Base-by-base conservation (phyloP, 306 rosid genomes). In the Inga leiocalycina region DNA sequence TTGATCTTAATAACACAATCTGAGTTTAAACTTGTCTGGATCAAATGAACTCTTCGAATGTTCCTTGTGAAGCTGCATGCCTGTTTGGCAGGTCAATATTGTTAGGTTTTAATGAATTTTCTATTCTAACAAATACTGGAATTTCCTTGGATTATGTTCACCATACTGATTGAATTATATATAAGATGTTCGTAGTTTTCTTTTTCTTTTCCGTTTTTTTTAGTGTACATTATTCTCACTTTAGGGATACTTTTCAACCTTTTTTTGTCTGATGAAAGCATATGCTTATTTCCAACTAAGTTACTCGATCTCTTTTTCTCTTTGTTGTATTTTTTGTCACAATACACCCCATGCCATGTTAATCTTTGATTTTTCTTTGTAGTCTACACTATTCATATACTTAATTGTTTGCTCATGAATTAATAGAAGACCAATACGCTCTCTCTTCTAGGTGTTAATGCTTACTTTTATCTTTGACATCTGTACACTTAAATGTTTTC, bases 401-500 rank as follows among this genome's bases (percentile, higher is more conserved):
- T 35, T 22, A 64, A 61, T 20, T 15, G 27, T 17, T 49, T 78
- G 6, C 17, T n/a, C 30, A 0, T 22, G 48, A 22, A 30, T 32
- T 66, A 24, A 22, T 67, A 44, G 12, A 67, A 62, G 71, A 35
- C 54, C 8, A 49, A 49, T 74, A 7, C 13, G 14, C 41, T 20
- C 9, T 65, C 3, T 45, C 37, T 56, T 20, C 57, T 56, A 39
- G 39, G 27, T 56, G n/a, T 69, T 8, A 3, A 57, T 45, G 71
- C 45, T 79, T 76, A 6, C 32, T 41, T 48, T 19, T 52, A 65
- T 73, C 19, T 71, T 59, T 22, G 72, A 16, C 61, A 78, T 44
- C 71, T 73, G 41, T 46, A 30, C 16, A 59, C 71, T 59, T 77
- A 19, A 30, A 22, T 76, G 39, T 64, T 79, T 71, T 8, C 79